Base-by-base conservation (phyloP, 2,329 filamentous ascomycete genomes). In the Pseudomassariella vexata region DNA sequence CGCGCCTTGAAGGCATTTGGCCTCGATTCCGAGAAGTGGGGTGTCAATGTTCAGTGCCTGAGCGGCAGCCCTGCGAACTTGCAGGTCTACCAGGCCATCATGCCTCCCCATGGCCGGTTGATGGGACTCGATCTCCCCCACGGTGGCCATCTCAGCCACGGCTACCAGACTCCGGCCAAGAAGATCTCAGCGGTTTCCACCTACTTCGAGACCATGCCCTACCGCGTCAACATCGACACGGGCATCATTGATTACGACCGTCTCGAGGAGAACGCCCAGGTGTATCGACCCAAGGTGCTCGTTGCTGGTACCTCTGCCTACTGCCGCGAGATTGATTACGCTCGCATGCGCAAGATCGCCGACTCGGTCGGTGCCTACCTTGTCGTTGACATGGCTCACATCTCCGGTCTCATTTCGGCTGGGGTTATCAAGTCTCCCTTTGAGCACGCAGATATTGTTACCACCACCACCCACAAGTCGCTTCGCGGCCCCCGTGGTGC, bases 201-300 rank as follows among this genome's bases (percentile, higher is more conserved):
- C 55, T 98, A 98, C 77, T 98, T 96, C 59, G 90, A 98, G 75
- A 98, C 92, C 38, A 82, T 98, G 66, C 92, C 92, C 35, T 98
- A 98, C 75, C 82, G 88, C 41, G 82, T 96, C 42, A 73, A 92
- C 62, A 75, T 85, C 49, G 77, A 85, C 53, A 96, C 92, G 19
- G 92, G 92, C 49, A 80, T 96, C 62, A 98, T 98, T 55, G 92
- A 98, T 67, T 98, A 98, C 63, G 87, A 94, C 52, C 79, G 76
- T 52, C 81, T 98, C 42, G 83, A 92, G 66, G 85, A 94, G 70
- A 82, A 92, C 53, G 90, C 89, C 37, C 69, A 82, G 45, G 76
- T 98, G 53, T 98, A 90, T 76, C 84, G 92, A 46, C 92, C 92
- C 50, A 96, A 96, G 75, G 76, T 95, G 52, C 82, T 98, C 39